These are phyloP conservation scores for Fusarium zealandicum DNA, from an alignment of 2,329 filamentous ascomycete species.

Conservation along the genomic window DNA sequence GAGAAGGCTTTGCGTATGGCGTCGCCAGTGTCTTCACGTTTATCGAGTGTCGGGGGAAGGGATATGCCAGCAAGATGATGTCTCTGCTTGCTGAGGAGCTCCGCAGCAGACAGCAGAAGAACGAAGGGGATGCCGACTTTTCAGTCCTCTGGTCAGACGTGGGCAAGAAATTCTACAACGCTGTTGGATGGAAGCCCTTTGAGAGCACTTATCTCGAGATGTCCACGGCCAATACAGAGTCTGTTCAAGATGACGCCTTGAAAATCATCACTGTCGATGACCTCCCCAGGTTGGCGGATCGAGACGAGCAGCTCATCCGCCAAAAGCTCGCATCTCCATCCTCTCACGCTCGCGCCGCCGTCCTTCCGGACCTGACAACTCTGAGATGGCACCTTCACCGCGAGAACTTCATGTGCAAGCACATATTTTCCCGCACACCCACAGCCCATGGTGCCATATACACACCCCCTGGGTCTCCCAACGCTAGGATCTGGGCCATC, in stretches of 20 bases:
- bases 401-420: slow-evolving; percentile 77
- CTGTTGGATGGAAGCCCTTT: slow-evolving; percentile 78
- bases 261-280: slow-evolving; percentile 64
- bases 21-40: slow-evolving; percentile 83
- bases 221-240: slow-evolving; percentile 42
- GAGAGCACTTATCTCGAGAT: slow-evolving; percentile 76
- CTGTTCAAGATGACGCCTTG: slow-evolving; percentile 40
- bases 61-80: slow-evolving; percentile 82
- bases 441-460: slow-evolving; percentile 75
- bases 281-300: slow-evolving; percentile 65
- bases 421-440: slow-evolving; percentile 65
- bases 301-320: slow-evolving; percentile 70
- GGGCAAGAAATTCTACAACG: slow-evolving; percentile 81
- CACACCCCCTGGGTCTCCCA: slow-evolving; percentile 52
- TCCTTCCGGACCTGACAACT: slow-evolving; percentile 45
- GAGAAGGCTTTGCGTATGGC: slow-evolving; percentile 72
- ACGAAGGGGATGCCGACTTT: slow-evolving; percentile 59
- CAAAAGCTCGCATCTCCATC: slow-evolving; percentile 53
- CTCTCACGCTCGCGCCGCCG: slow-evolving; percentile 44
- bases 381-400: slow-evolving; percentile 71
- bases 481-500: slow-evolving; percentile 73
- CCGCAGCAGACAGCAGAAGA: slow-evolving; percentile 34
- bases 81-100: slow-evolving; percentile 63
- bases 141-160: slow-evolving; percentile 88
- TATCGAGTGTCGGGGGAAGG: slow-evolving; percentile 69